Evolutionary conservation across 1,284 basidiomycete species (phyloP), one percentile per base, ranked within the genome.

Genomic region (Austroboletus novae-zelandiae): DNA sequence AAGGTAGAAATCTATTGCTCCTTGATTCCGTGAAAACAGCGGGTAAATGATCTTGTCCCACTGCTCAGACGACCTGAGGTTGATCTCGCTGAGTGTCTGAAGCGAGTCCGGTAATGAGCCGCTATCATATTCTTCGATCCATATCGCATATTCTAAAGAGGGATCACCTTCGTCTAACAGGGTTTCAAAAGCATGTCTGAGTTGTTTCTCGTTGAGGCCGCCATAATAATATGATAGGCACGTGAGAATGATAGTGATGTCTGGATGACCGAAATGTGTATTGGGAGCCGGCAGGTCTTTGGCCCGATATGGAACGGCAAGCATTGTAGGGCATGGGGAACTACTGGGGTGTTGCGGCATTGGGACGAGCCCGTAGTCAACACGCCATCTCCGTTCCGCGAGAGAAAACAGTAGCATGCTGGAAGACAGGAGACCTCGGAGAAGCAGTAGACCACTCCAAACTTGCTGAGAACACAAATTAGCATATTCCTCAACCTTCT

Each of bases 121-220:
- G 5, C 5, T 9, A 20, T 29, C 18, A 27, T 25, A 47, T 3
- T 41, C 50, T 30, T 40, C 30, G 6, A 72, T 63, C 78, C 78
- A 80, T 5, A 56, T 50, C 25, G 71, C 61, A 46, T 80, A 81
- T 45, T 73, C 71, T n/a, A 61, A 41, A 0, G 55, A 53, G 2
- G 76, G 74, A 53, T 79, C 72, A 46, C 77, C 74, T 3, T 67
- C 62, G 27, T 69, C 71, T 40, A 62, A 57, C 5, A 81, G 59
- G 3, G 70, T 55, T 4, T 70, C 53, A 40, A 80, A 76, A 47
- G 65, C 69, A 4, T 51, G 42, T 25, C 60, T 57, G 4, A 80
- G 52, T 50, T 80, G 73, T 2, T 59, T 47, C 7, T 62, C 50
- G 0, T 60, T 64, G 29, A n/a, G n/a, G n/a, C n/a, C n/a, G n/a